Percentiles rank a stretch among this genome's conserved stretches.
These are phyloP conservation scores for Rutstroemia sp. DNA, from an alignment of 2,329 filamentous ascomycete genomes.

Conservation along the genomic window DNA sequence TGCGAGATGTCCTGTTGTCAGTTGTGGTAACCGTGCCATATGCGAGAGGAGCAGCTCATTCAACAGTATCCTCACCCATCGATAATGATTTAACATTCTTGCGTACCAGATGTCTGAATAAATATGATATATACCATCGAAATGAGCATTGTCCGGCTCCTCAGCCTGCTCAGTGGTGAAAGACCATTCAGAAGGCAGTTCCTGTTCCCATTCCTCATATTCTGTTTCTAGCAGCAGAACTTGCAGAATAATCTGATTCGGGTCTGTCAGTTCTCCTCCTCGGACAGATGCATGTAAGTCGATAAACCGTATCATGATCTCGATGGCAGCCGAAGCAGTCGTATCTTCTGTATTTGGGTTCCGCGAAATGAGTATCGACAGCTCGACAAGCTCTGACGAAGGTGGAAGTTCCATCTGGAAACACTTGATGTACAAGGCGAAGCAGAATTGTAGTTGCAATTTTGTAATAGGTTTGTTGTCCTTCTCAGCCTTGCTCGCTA, in stretches of 20 bases:
- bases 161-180: conserved; percentile 1
- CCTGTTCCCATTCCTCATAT: conserved; percentile 15
- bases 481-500: not conserved
- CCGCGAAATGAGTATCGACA: not conserved
- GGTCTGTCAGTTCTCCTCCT: conserved; percentile 2
- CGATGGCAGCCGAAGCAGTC: not conserved
- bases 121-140: conserved; percentile 13
- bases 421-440: not conserved
- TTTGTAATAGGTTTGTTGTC: not conserved
- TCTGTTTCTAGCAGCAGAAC: conserved; percentile 14
- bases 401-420: not conserved
- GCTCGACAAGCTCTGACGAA: not conserved
- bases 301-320: conserved; percentile 13
- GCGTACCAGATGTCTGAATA: conserved; percentile 22
- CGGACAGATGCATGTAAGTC: conserved; percentile 13
- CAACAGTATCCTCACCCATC: conserved; percentile 20
- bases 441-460: not conserved
- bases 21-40: conserved; percentile 7
- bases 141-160: conserved; percentile 8
- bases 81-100: conserved; percentile 21
- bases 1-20: conserved; percentile 9
- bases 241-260: conserved; percentile 6
- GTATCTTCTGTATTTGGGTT: not conserved
- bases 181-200: conserved; percentile 17
- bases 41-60: conserved; percentile 19